These are phyloP conservation scores for Veloporphyrellus conicus DNA, from an alignment of 1,284 basidiomycete genomes.

Conservation along the genomic window DNA sequence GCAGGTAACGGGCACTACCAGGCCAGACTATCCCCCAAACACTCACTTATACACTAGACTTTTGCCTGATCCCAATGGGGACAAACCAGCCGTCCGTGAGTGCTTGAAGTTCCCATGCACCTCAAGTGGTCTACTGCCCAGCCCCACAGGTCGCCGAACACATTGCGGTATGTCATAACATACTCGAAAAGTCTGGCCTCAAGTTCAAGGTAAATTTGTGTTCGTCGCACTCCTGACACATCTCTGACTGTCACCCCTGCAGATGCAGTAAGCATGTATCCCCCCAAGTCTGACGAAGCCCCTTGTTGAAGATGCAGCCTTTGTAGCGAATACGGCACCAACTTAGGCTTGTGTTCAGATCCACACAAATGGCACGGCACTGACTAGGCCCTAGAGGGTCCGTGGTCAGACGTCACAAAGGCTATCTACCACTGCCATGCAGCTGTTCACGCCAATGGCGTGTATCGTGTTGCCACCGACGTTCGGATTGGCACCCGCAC, in stretches of 20 bases:
- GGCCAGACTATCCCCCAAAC: not conserved
- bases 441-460: conserved; percentile 78
- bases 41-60: conserved; percentile 47
- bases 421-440: conserved; percentile 85
- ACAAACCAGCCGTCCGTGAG: conserved; percentile 64
- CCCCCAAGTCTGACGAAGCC: conserved; percentile 6
- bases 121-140: not conserved
- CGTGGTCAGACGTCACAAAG: conserved; percentile 76
- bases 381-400: conserved; percentile 56
- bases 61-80: conserved; percentile 80
- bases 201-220: conserved; percentile 70
- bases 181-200: conserved; percentile 78
- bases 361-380: not conserved
- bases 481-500: conserved; percentile 87
- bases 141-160: conserved; percentile 58
- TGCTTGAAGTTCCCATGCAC: not conserved
- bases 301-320: conserved; percentile 9
- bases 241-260: conserved; percentile 3
- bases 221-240: conserved; percentile 2
- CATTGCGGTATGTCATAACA: conserved; percentile 72
- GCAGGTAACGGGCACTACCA: conserved; percentile 41
- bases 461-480: conserved; percentile 76
- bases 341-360: conserved; percentile 54
- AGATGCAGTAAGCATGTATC: conserved; percentile 67
- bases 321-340: conserved; percentile 82